Evolutionary conservation across 805 yeast species (phyloP), one percentile per base, ranked within the genome.

Genomic region (Saccharomycopsis sp.): DNA sequence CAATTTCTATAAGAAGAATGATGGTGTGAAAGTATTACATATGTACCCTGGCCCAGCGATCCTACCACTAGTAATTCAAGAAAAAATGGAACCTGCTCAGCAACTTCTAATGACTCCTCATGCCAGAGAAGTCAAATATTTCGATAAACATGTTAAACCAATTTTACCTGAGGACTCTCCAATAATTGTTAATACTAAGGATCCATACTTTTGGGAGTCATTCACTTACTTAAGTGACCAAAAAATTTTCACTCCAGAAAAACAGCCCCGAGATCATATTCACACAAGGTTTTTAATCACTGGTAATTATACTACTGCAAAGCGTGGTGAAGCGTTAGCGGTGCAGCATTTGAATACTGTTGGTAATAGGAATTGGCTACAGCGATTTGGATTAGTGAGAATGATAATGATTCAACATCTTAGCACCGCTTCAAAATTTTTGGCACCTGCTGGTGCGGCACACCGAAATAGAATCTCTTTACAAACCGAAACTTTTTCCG

Each of bases 311-410:
- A 69, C 83, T 1, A 66, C 70, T 17, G 40, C 57, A 29, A 57
- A 65, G 6, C 71, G 70, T 47, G 84, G 83, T 9, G 93, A 82
- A 57, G 77, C 81, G 41, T 69, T 85, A 14, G 60, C 83, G 21
- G 78, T 83, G 45, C 95, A 86, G 62, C 83, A 87, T 78, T 59
- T 83, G 26, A 73, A 72, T 48, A 83, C 94, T 60, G 65, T 80
- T 23, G 79, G 74, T 0, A 71, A 80, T 57, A 67, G 72, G 40
- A 84, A 83, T 56, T 86, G 95, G 96, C 59, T 85, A 6, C 81
- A 79, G 51, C 67, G 69, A 53, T 83, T 72, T 60, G 85, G 95
- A 6, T 71, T 82, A 40, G 89, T 88, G 2, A 70, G 85, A 50
- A 75, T 86, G 79, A 63, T 89, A 20, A 61, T 83, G 13, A 76